Conservation (phyloP, 2,329 filamentous ascomycete species). For the Colletotrichum kahawae region DNA sequence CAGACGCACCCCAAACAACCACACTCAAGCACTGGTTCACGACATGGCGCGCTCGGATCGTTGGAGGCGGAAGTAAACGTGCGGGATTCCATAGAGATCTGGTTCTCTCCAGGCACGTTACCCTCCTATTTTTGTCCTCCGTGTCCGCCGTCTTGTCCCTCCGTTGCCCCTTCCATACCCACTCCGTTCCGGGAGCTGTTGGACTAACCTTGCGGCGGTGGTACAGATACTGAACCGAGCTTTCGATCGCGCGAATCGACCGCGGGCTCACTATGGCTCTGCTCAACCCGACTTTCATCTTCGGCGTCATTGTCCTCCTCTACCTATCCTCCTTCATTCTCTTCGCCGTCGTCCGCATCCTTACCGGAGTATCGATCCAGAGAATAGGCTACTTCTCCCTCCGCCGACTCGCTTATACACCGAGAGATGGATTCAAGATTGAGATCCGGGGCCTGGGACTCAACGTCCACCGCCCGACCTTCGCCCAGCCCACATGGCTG, state of each 20-base stretch:
- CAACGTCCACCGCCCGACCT: conserved; percentile 89
- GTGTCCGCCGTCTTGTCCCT: background rate
- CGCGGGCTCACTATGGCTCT: conserved; percentile 60
- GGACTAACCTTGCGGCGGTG: background rate
- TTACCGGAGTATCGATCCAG: conserved; percentile 95
- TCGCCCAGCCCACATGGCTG: conserved; percentile 95
- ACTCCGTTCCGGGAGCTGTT: background rate
- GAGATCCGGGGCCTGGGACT: conserved; percentile 89
- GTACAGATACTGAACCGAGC: conserved; percentile 14
- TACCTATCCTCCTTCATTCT: conserved; percentile 93
- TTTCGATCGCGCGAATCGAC: background rate
- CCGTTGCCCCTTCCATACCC: background rate
- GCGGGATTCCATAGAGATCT: conserved; percentile 16
- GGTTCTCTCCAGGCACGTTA: conserved; percentile 15
- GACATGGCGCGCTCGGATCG: conserved; percentile 22
- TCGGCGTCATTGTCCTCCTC: conserved; percentile 82
- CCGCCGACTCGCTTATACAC: conserved; percentile 87
- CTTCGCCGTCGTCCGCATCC: conserved; percentile 89
- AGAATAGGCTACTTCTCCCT: conserved; percentile 92
- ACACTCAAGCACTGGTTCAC: background rate
- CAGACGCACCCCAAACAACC: background rate
- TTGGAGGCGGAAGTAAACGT: conserved; percentile 21
- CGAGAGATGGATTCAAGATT: conserved; percentile 85
- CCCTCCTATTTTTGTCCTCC: background rate
- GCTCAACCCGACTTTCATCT: conserved; percentile 79